Evolutionary conservation across 1,284 basidiomycete genomes (phyloP).

Genomic region (Puccinia triticina): DNA sequence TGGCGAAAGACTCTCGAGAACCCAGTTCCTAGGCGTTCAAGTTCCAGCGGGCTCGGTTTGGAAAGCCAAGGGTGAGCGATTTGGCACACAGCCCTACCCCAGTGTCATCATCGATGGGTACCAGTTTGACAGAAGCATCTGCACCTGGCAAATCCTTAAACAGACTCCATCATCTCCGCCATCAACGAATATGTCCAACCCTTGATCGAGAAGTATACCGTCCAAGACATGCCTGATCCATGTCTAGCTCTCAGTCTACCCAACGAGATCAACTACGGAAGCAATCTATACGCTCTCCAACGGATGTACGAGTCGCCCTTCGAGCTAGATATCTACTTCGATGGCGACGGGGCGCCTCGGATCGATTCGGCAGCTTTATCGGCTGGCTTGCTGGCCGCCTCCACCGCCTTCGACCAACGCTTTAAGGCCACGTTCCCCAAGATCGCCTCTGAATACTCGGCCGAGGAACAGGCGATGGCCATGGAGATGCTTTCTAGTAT

Average conservation of each 20-base stretch:
- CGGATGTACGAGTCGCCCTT: conserved; percentile 79
- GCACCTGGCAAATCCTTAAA: neutral
- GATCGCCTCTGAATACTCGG: conserved; percentile 62
- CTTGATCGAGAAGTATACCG: conserved; percentile 66
- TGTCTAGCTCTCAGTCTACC: conserved; percentile 75
- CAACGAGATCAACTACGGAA: conserved; percentile 70
- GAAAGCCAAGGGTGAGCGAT: conserved; percentile 74
- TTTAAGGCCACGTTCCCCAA: conserved; percentile 74
- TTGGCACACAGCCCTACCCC: neutral
- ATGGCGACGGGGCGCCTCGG: conserved; percentile 69
- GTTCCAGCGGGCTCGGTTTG: conserved; percentile 72
- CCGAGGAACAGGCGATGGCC: conserved; percentile 70
- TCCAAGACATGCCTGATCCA: conserved; percentile 69
- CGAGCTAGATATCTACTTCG: conserved; percentile 82
- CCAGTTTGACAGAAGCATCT: neutral
- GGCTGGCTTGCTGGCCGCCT: conserved; percentile 71
- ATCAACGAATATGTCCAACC: conserved; percentile 69
- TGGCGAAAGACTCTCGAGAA: conserved; percentile 70
- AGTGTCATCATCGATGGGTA: neutral
- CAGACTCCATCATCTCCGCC: conserved; percentile 71
- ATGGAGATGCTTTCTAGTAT: conserved; percentile 85
- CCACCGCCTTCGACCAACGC: conserved; percentile 68
- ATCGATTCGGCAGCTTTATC: conserved; percentile 66
- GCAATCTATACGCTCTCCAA: conserved; percentile 83
- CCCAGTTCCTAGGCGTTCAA: conserved; percentile 71